Conservation (phyloP, 306 rosid genomes). For the Castanopsis chinensis region DNA sequence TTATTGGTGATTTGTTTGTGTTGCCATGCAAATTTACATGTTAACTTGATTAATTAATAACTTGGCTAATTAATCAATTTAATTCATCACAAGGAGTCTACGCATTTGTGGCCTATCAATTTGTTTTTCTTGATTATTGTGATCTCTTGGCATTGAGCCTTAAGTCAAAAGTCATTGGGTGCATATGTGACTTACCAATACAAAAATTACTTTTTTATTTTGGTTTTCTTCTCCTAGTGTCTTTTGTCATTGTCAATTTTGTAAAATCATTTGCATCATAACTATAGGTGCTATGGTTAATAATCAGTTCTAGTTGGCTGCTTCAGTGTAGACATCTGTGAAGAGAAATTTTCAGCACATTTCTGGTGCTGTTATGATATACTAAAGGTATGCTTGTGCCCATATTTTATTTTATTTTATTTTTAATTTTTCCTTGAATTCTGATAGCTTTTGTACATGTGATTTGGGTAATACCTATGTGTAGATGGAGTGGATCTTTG, state of each 20-base stretch:
- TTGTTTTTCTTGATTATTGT: neutral
- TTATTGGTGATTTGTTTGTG: no score
- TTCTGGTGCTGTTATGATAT: slow-evolving; percentile 95
- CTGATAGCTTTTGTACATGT: neutral
- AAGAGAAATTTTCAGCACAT: slow-evolving; percentile 68
- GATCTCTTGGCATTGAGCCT: no score
- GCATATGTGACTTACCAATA: no score
- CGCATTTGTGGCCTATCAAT: no score
- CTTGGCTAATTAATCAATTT: no score
- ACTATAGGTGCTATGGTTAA: neutral
- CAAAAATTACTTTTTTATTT: no score
- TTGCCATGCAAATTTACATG: no score
- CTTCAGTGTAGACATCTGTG: slow-evolving; percentile 70
- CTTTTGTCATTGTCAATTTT: neutral
- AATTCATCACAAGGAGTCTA: no score
- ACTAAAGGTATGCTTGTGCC: slow-evolving; percentile 46
- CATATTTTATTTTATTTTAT: neutral
- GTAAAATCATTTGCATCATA: neutral
- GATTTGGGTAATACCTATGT: neutral
- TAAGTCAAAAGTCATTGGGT: no score
- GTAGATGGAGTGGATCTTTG: neutral
- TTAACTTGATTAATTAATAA: no score
- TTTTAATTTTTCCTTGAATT: neutral
- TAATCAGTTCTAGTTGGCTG: slow-evolving; percentile 23
- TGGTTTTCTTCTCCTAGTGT: no score